phyloP scores from a whole-genome alignment of 441 rosid genomes.

The Erodium chrysanthum region DNA sequence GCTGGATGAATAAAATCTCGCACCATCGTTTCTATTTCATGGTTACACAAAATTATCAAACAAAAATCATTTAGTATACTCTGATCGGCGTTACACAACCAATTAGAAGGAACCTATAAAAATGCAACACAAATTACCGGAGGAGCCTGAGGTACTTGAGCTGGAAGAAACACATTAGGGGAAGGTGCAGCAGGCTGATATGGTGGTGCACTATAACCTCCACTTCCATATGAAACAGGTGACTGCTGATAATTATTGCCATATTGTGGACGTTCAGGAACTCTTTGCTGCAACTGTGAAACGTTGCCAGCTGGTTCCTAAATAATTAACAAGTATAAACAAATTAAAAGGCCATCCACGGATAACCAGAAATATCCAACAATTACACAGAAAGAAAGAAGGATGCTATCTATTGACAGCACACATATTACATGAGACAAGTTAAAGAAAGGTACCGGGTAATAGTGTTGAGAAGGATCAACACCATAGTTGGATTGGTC shows the following conservation, averaged over 20 bases:
- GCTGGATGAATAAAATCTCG: no score
- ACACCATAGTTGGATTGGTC: slow-evolving; percentile 26
- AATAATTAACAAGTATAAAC: slow-evolving; percentile 18
- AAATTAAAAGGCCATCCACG: slow-evolving; percentile 7
- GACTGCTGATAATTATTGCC: slow-evolving; percentile 52
- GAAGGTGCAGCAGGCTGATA: slow-evolving; percentile 42
- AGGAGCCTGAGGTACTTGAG: slow-evolving; percentile 39
- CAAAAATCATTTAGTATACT: no score
- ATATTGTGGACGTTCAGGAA: slow-evolving; percentile 36
- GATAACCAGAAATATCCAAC: slow-evolving; percentile 8
- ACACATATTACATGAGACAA: neutral
- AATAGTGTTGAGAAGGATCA: slow-evolving; percentile 40
- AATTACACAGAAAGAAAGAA: neutral
- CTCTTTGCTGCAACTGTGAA: slow-evolving; percentile 36
- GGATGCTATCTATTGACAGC: neutral
- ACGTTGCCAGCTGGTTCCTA: slow-evolving; percentile 30
- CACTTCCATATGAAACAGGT: slow-evolving; percentile 38
- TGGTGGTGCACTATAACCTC: slow-evolving; percentile 35
- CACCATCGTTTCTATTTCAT: no score
- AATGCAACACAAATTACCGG: slow-evolving; percentile 38
- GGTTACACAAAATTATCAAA: no score
- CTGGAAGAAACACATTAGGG: slow-evolving; percentile 46
- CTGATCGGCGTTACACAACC: neutral
- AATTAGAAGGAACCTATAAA: neutral
- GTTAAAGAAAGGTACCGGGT: slow-evolving; percentile 38